phyloP scores from a whole-genome alignment of 1,284 basidiomycete genomes.

The Trichosporon sp. region DNA sequence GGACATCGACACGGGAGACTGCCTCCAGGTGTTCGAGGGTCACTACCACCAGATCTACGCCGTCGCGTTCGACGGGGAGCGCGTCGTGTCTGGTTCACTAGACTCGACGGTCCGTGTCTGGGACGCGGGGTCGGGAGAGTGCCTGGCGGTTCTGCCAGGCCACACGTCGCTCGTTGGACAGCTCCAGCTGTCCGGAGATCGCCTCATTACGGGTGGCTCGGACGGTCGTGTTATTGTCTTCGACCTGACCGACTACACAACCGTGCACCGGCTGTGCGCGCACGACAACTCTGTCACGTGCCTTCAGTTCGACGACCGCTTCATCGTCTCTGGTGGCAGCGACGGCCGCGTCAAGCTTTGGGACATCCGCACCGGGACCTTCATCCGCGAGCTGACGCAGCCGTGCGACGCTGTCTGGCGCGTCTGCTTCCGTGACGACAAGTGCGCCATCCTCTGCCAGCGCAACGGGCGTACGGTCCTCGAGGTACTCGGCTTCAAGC shows the following conservation, averaged over 20 bases:
- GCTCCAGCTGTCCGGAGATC: slow-evolving; percentile 74
- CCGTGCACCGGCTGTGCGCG: slow-evolving; percentile 60
- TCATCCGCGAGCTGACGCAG: slow-evolving; percentile 74
- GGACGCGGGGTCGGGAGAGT: slow-evolving; percentile 76
- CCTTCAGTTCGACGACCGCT: slow-evolving; percentile 81
- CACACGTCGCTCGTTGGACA: slow-evolving; percentile 95
- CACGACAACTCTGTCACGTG: slow-evolving; percentile 91
- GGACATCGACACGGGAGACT: slow-evolving; percentile 81
- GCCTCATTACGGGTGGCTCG: slow-evolving; percentile 87
- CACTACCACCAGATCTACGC: slow-evolving; percentile 92
- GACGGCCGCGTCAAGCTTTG: slow-evolving; percentile 89
- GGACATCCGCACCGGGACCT: slow-evolving; percentile 70
- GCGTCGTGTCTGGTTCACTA: slow-evolving; percentile 83
- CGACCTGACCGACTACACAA: slow-evolving; percentile 65
- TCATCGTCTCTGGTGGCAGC: slow-evolving; percentile 70
- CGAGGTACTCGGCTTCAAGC: slow-evolving; percentile 65
- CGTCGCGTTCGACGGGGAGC: slow-evolving; percentile 85
- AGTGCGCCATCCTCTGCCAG: slow-evolving; percentile 80
- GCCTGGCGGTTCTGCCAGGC: slow-evolving; percentile 82
- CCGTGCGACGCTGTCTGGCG: slow-evolving; percentile 86
- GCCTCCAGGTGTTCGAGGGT: slow-evolving; percentile 80
- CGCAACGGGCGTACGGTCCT: slow-evolving; percentile 82
- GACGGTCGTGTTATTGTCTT: slow-evolving; percentile 94
- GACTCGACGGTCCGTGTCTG: slow-evolving; percentile 90
- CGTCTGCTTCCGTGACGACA: slow-evolving; percentile 74